A percentile compares a stretch with the other conserved stretches of the same genome.
These are phyloP conservation scores for Triadica sebifera DNA, from an alignment of 345 rosid species.

Conservation along the genomic window DNA sequence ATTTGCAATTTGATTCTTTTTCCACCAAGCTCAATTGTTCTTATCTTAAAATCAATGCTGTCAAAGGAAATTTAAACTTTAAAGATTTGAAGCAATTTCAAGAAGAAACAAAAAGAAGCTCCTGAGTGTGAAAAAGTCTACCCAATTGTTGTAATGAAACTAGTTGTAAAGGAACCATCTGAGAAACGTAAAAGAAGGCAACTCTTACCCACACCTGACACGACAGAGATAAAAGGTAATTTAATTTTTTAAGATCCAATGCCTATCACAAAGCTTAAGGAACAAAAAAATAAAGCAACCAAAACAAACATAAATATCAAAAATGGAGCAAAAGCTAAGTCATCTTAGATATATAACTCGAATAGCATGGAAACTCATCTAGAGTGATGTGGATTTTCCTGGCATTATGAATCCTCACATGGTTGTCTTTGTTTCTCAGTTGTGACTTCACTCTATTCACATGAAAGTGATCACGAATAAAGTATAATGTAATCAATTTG, in stretches of 20 bases:
- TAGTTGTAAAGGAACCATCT: conserved; percentile 86
- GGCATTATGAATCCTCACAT: too few relatives aligned
- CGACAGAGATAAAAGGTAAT: conserved; percentile 8
- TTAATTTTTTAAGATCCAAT: neutral
- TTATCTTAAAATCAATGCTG: conserved; percentile 71
- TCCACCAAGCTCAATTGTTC: conserved; percentile 70
- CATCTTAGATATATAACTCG: too few relatives aligned
- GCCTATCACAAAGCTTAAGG: too few relatives aligned
- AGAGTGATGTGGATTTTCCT: too few relatives aligned
- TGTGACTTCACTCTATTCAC: too few relatives aligned
- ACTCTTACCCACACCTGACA: conserved; percentile 87
- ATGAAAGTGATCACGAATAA: too few relatives aligned
- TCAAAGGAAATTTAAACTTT: neutral
- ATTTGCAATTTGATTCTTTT: conserved; percentile 72
- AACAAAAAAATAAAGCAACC: too few relatives aligned
- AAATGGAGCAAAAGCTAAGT: too few relatives aligned
- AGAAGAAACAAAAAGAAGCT: neutral
- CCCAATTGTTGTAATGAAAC: conserved; percentile 94
- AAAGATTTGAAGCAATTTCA: neutral
- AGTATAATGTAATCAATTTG: neutral
- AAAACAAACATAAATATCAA: too few relatives aligned
- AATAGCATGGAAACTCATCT: too few relatives aligned
- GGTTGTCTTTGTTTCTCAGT: too few relatives aligned
- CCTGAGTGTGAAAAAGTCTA: conserved; percentile 17
- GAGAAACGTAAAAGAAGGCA: conserved; percentile 86